A percentile compares a stretch with the other conserved stretches of the same genome.
phyloP scores from a whole-genome alignment of 2,329 filamentous ascomycete species.

The Nemania sp. region DNA sequence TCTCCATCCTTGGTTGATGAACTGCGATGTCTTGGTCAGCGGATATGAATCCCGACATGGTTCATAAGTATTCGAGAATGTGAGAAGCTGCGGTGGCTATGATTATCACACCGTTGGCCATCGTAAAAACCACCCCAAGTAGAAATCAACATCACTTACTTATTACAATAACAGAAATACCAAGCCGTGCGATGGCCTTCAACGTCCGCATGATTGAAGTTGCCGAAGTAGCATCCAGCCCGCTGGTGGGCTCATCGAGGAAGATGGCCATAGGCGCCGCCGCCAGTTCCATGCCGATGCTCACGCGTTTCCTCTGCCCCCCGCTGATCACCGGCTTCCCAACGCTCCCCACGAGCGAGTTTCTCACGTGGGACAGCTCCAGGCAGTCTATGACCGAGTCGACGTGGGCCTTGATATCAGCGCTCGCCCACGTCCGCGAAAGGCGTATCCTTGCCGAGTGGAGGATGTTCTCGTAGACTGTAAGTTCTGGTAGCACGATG shows the following conservation, averaged over 20 bases:
- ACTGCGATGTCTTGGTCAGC: slow-evolving; percentile 35
- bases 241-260: slow-evolving; percentile 58
- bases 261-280: slow-evolving; percentile 61
- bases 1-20: slow-evolving; percentile 63
- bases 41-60: too few relatives aligned
- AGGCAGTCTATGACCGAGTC: slow-evolving; percentile 60
- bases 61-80: background rate
- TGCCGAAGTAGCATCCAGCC: slow-evolving; percentile 59
- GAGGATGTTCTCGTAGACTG: slow-evolving; percentile 65
- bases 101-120: background rate
- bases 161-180: slow-evolving; percentile 62
- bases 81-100: background rate
- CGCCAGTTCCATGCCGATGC: slow-evolving; percentile 62
- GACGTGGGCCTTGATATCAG: slow-evolving; percentile 57
- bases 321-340: slow-evolving; percentile 58
- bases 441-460: slow-evolving; percentile 61
- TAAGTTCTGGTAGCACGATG: slow-evolving; percentile 62
- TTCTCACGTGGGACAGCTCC: slow-evolving; percentile 55
- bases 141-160: slow-evolving; percentile 33
- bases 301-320: slow-evolving; percentile 62
- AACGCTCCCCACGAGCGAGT: slow-evolving; percentile 57
- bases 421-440: slow-evolving; percentile 54
- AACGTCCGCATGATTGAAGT: slow-evolving; percentile 60
- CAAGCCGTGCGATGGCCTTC: slow-evolving; percentile 56
- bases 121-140: background rate